Percentiles rank a stretch among this genome's conserved stretches.
These are phyloP conservation scores for Starmera dryadoides DNA, from an alignment of 805 yeast species.

Conservation along the genomic window DNA sequence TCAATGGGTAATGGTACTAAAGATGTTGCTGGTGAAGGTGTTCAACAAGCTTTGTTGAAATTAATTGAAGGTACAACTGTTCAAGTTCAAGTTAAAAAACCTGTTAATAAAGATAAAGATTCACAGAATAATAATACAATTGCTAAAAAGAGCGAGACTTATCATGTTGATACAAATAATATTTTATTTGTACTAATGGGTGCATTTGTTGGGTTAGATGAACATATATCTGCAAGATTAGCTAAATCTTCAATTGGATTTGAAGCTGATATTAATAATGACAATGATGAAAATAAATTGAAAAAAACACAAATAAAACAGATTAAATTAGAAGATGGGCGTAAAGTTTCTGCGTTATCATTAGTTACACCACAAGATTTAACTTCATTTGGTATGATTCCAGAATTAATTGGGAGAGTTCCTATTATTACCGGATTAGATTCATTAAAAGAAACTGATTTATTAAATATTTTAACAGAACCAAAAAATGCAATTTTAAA, in stretches of 20 bases:
- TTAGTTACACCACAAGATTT: slow-evolving; percentile 43
- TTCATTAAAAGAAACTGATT: slow-evolving; percentile 36
- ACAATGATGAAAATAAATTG: slow-evolving; percentile 6
- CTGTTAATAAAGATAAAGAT: slow-evolving; percentile 24
- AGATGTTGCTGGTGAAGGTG: slow-evolving; percentile 61
- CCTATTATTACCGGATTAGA: slow-evolving; percentile 46
- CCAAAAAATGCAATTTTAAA: slow-evolving; percentile 48
- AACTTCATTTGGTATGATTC: slow-evolving; percentile 46
- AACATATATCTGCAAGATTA: slow-evolving; percentile 35
- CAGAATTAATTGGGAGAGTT: slow-evolving; percentile 53
- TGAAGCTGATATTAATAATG: slow-evolving; percentile 10
- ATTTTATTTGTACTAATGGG: slow-evolving; percentile 53
- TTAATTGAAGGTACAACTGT: slow-evolving; percentile 51
- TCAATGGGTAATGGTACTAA: slow-evolving; percentile 38
- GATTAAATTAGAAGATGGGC: slow-evolving; percentile 29
- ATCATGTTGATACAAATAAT: slow-evolving; percentile 46
- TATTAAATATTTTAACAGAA: slow-evolving; percentile 42
- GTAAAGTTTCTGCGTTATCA: slow-evolving; percentile 34
- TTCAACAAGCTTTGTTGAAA: slow-evolving; percentile 52
- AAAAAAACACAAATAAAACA: slow-evolving; percentile 23
- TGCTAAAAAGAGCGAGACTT: slow-evolving; percentile 33
- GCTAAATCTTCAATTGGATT: slow-evolving; percentile 19
- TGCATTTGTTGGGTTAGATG: slow-evolving; percentile 54
- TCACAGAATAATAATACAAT: slow-evolving; percentile 22
- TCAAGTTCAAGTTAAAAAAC: slow-evolving; percentile 38